Evolutionary conservation across 495 filamentous ascomycete species (phyloP), one percentile per base, ranked within the genome.

Genomic region (Xylaria nigripes): DNA sequence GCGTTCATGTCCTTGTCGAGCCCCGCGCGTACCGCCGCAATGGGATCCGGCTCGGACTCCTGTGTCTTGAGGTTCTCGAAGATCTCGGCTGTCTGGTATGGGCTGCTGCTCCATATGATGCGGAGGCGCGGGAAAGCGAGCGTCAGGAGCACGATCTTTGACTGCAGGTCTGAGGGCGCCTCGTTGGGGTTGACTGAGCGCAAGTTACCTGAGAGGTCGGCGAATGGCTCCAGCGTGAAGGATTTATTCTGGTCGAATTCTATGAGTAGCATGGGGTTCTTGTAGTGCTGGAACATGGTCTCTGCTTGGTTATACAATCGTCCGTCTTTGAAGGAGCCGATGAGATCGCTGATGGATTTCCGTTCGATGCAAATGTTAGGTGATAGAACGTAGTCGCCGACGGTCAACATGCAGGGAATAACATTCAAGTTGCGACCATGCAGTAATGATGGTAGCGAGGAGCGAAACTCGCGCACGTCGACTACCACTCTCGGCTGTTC

Each of bases 161-260:
- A 83, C 65, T 98, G 93, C 30, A 96, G 76, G 63, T 96, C 92
- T 54, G 80, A 81, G 4, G 81, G 75, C 10, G 72, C 70, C 10
- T 78, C 72, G 19, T 80, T 75, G 50, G 77, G 75, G 53, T 68
- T 68, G 25, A 76, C 61, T 59, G 79, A 79, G 18, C 80, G 77
- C 21, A 83, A 63, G 36, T 80, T 82, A n/a, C 81, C 82, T 24
- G 86, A 86, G 2, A 89, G 75, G 51, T 89, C 88, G 10, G 88
- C 86, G 65, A 95, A 95, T 0, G 89, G 88, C 68, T 97, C 93
- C 15, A 98, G 85, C 9, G 89, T 97, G 69, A 98, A 98, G 19
- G 87, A 89, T 64, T 95, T 96, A 71, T 95, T 90, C 65, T 95
- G 87, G 68, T 97, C 91, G 69, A 98, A 98, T 66, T 98, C 93